Evolutionary conservation across 192 early-diverging fungal genomes (phyloP).

Genomic region (Nowakowskiella sp.): DNA sequence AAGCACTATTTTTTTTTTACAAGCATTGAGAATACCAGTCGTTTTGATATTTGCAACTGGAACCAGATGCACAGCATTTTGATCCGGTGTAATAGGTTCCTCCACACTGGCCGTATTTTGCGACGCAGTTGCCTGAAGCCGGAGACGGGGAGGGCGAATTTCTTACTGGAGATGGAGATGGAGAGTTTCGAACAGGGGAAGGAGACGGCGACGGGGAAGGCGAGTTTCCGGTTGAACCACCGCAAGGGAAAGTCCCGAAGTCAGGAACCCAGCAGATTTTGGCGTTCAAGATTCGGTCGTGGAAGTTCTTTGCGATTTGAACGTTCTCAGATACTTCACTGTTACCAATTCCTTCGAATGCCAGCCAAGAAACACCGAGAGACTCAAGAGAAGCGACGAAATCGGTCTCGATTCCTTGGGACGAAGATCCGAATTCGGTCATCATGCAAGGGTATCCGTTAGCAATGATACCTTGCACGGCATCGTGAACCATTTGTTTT

Average conservation of each 20-base stretch:
- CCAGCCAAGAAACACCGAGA: neutral
- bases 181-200: neutral
- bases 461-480: too few species aligned
- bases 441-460: too few species aligned
- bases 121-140: neutral
- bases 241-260: neutral
- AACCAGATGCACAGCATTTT: conserved; percentile 27
- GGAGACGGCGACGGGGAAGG: neutral
- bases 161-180: neutral
- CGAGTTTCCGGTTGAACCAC: neutral
- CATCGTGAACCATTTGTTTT: too few species aligned
- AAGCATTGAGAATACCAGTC: conserved; percentile 1
- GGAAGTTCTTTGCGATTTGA: neutral
- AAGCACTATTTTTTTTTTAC: neutral
- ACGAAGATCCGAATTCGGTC: too few species aligned
- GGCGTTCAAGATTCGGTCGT: neutral
- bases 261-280: neutral
- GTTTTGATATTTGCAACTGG: conserved; percentile 14
- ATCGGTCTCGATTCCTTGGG: too few species aligned
- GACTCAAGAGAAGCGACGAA: neutral
- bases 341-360: neutral
- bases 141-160: neutral
- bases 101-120: conserved; percentile 5
- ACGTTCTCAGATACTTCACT: neutral
- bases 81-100: conserved; percentile 24